Percentiles rank a stretch among this genome's conserved stretches.
Conservation (phyloP, 2,329 filamentous ascomycete genomes). For the Xylaria sp. region DNA sequence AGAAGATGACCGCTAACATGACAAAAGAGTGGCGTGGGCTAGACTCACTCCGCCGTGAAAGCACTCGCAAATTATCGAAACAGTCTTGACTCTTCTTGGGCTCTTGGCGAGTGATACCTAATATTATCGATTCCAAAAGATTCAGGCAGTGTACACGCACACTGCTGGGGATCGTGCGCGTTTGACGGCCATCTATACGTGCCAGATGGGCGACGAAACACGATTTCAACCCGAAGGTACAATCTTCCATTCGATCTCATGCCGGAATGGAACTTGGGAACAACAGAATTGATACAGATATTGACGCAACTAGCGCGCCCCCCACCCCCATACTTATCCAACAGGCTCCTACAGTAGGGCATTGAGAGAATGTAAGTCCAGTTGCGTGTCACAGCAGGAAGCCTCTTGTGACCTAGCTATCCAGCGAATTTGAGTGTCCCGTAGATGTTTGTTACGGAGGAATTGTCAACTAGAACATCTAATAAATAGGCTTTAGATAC, state of each 20-base stretch:
- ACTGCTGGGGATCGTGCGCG: background rate
- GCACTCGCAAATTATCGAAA: conserved; percentile 13
- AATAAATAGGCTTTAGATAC: background rate
- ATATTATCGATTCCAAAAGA: background rate
- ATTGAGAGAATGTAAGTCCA: background rate
- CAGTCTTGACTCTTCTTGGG: conserved; percentile 5
- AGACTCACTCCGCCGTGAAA: conserved; percentile 10
- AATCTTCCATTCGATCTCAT: background rate
- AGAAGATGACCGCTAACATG: background rate
- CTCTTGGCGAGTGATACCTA: conserved; percentile 12
- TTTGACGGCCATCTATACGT: background rate
- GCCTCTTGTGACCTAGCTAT: background rate
- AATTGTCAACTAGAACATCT: too few species aligned
- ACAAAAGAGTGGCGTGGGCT: conserved; percentile 9
- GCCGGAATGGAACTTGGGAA: background rate
- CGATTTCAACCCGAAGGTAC: background rate
- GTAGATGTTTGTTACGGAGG: background rate
- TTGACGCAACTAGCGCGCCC: background rate
- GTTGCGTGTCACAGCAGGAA: background rate
- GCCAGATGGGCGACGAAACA: background rate
- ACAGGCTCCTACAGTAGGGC: background rate
- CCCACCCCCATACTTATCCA: background rate
- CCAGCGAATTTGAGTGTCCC: too few species aligned
- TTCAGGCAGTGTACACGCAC: background rate
- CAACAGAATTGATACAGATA: background rate